Evolutionary conservation across 1,284 basidiomycete genomes (phyloP).

Genomic region (Clitocybe nebularis): DNA sequence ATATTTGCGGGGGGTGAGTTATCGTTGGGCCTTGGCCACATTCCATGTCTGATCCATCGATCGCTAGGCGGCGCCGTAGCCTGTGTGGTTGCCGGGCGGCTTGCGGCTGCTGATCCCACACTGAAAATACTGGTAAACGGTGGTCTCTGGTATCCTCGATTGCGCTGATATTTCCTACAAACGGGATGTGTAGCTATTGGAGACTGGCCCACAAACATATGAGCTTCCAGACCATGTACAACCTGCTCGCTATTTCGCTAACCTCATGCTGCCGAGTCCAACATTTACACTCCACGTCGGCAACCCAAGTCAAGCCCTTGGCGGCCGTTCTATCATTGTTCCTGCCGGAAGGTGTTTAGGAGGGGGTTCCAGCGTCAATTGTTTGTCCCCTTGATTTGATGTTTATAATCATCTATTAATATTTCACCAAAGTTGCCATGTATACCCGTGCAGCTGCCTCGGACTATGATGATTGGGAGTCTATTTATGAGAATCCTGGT

Average conservation of each 20-base stretch:
- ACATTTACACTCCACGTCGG: slow-evolving; percentile 39
- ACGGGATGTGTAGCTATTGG: slow-evolving; percentile 28
- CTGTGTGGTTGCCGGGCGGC: slow-evolving; percentile 43
- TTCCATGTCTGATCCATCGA: background rate
- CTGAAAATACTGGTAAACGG: slow-evolving; percentile 39
- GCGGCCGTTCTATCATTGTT: slow-evolving; percentile 38
- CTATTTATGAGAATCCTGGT: slow-evolving; percentile 42
- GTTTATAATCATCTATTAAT: background rate
- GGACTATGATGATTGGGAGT: slow-evolving; percentile 57
- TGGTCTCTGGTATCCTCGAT: background rate
- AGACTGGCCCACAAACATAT: slow-evolving; percentile 41
- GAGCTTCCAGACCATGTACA: slow-evolving; percentile 44
- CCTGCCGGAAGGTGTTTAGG: slow-evolving; percentile 48
- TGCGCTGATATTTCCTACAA: background rate
- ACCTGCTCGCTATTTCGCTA: slow-evolving; percentile 42
- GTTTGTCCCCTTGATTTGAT: slow-evolving; percentile 27
- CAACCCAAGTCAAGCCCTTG: slow-evolving; percentile 39
- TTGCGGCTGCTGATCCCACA: slow-evolving; percentile 40
- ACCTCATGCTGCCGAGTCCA: slow-evolving; percentile 34
- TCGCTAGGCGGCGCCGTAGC: slow-evolving; percentile 41
- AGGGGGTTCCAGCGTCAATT: slow-evolving; percentile 59
- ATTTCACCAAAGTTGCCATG: slow-evolving; percentile 41
- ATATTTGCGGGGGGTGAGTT: slow-evolving; percentile 45
- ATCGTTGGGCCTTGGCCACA: slow-evolving; percentile 1
- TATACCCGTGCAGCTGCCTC: slow-evolving; percentile 53